phyloP scores from a whole-genome alignment of 352 stramenopile species.

The Achlya hypogyna region DNA sequence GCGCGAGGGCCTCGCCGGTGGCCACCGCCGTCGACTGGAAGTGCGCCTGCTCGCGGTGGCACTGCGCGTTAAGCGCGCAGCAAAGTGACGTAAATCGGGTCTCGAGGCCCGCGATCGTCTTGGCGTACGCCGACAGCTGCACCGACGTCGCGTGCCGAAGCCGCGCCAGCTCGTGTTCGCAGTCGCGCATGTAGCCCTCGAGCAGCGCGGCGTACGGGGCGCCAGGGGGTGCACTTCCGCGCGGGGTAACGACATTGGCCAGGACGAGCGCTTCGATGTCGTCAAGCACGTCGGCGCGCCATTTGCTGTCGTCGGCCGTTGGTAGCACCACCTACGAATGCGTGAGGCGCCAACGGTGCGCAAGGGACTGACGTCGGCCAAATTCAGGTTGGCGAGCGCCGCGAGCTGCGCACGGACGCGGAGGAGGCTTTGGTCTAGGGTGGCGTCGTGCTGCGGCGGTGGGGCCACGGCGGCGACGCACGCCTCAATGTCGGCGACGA shows the following conservation, averaged over 20 bases:
- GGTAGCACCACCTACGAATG: not conserved
- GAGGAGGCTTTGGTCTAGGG: not conserved
- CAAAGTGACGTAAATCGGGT: conserved; percentile 10
- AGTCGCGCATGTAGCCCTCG: not conserved
- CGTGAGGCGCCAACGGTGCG: not conserved
- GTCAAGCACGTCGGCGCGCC: not conserved
- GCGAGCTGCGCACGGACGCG: not conserved
- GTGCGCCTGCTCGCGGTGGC: not conserved
- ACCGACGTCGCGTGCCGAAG: not conserved
- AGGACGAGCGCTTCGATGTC: not conserved
- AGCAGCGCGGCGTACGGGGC: not conserved
- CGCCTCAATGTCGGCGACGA: too few species aligned
- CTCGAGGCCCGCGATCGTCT: conserved; percentile 5
- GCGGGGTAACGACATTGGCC: too few species aligned
- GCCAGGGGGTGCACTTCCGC: too few species aligned
- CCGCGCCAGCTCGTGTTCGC: conserved; percentile 1
- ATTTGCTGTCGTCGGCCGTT: not conserved
- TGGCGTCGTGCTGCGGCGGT: not conserved
- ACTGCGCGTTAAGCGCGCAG: conserved; percentile 4
- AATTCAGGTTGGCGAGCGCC: not conserved
- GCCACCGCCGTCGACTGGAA: not conserved
- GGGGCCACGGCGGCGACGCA: too few species aligned
- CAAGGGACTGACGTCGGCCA: not conserved
- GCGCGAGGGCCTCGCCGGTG: not conserved
- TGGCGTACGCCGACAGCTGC: conserved; percentile 1